Base-by-base conservation (phyloP, 768 basidiomycete species). In the Serendipita sp. region DNA sequence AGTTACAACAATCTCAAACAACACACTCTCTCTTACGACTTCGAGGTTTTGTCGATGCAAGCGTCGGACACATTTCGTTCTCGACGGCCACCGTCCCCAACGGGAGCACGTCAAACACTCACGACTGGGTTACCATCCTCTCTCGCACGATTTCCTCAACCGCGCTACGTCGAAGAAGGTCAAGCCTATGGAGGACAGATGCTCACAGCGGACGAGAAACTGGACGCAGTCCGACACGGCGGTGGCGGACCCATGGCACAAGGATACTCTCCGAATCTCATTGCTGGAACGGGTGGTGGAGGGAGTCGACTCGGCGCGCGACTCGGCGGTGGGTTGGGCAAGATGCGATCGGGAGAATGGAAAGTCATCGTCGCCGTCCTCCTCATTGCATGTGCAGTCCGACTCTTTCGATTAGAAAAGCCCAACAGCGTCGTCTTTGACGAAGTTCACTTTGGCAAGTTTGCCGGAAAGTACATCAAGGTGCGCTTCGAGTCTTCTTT, bases 361-460 rank as follows among this genome's bases (percentile, higher is more conserved):
- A 88, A 86, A 69, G 73, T 93, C 53, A 74, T 96, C 5, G 70
- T 81, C 17, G 69, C 82, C 26, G 70, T 96, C 61, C 74, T 85
- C 33, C 64, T 90, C 7, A 69, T 96, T 56, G 93, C 90, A 0
- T 72, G 77, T 4, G 81, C 76, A n/a, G 90, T 97, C n/a, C 81
- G 95, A 51, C 72, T 94, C 63, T 96, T 87, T 74, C 81, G 86
- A 61, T 75, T 99, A 45, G 89, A 87, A 44, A 82, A 83, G 69
- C 95, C 95, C 0, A 79, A 83, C 63, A 93, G 91, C 68, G 91
- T 99, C 43, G 95, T 99, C 90, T 98, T 98, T 72, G 95, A 98
- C 71, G 95, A 98, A 72, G 95, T 97, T 0, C 95, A 98, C 72
- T 98, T 98, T 72, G 95, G 95, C 64, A 96, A 96, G 72, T 98